These are phyloP conservation scores for Xylaria intraflava DNA, from an alignment of 495 filamentous ascomycete species.

Conservation along the genomic window DNA sequence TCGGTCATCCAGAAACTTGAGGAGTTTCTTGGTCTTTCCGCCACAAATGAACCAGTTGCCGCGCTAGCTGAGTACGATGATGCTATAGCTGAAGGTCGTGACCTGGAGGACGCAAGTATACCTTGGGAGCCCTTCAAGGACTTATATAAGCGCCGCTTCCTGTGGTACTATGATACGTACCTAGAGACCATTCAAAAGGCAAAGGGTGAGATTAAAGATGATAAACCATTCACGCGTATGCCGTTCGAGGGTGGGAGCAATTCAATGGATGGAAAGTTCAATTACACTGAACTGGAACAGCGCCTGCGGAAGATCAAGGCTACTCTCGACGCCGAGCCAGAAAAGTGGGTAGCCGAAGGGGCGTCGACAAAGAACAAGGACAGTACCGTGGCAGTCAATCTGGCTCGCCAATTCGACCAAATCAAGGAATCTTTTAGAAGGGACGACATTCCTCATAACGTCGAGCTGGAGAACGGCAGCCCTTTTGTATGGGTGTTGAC, in stretches of 20 bases:
- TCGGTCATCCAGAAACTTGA: constrained; percentile 83
- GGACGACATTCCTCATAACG: constrained; percentile 60
- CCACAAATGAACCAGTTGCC: constrained; percentile 25
- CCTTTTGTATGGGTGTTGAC: constrained; percentile 63
- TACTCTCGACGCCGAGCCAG: constrained; percentile 64
- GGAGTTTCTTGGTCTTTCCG: constrained; percentile 60
- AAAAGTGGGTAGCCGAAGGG: constrained; percentile 66
- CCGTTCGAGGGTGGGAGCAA: constrained; percentile 78
- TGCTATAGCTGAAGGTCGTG: constrained; percentile 35
- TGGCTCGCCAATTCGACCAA: constrained; percentile 79
- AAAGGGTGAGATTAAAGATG: constrained; percentile 51
- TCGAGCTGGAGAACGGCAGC: constrained; percentile 67
- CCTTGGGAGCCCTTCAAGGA: constrained; percentile 80
- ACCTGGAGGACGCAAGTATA: constrained; percentile 41
- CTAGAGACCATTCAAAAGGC: constrained; percentile 60
- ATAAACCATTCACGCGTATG: constrained; percentile 63
- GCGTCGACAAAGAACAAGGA: constrained; percentile 56
- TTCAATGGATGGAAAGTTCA: constrained; percentile 79
- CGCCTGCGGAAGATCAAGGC: constrained; percentile 60
- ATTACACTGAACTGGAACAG: constrained; percentile 67
- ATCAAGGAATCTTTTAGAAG: constrained; percentile 66
- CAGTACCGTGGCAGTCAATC: constrained; percentile 66
- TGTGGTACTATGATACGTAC: constrained; percentile 95
- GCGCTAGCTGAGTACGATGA: constrained; percentile 43
- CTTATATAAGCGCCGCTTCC: constrained; percentile 80